Percentiles rank a stretch among this genome's conserved stretches.
Evolutionary conservation across 1,284 basidiomycete genomes (phyloP).

Genomic region (Heterobasidion occidentale): DNA sequence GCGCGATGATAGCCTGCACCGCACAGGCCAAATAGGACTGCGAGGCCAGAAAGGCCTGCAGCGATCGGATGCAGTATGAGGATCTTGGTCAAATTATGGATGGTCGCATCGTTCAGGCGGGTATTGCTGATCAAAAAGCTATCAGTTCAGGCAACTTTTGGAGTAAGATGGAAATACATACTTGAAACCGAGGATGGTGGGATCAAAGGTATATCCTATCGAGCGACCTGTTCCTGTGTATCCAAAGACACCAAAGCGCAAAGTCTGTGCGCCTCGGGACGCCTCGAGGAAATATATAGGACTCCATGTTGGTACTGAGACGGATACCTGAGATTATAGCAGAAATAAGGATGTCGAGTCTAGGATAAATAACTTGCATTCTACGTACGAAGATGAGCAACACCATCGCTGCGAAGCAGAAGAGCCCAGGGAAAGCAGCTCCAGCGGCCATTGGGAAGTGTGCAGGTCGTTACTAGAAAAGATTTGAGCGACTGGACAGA

Average conservation of each 20-base stretch:
- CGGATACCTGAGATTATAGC: conserved; percentile 35
- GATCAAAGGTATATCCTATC: conserved; percentile 51
- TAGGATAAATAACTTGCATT: conserved; percentile 5
- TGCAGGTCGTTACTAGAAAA: conserved; percentile 6
- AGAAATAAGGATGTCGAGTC: not conserved
- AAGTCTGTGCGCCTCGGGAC: conserved; percentile 22
- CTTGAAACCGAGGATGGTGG: conserved; percentile 18
- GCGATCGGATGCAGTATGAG: conserved; percentile 76
- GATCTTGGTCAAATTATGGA: conserved; percentile 64
- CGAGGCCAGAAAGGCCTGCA: conserved; percentile 62
- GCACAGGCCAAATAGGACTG: conserved; percentile 68
- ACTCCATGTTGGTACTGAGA: conserved; percentile 69
- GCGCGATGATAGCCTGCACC: conserved; percentile 54
- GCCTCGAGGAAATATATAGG: conserved; percentile 61
- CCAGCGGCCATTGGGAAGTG: conserved; percentile 24
- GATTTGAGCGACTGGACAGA: too few species aligned
- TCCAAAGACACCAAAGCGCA: conserved; percentile 72
- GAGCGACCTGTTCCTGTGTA: conserved; percentile 48
- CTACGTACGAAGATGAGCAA: conserved; percentile 55
- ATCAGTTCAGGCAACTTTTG: conserved; percentile 2
- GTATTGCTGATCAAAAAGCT: conserved; percentile 17
- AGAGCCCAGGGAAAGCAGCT: conserved; percentile 39
- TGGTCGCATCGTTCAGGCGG: conserved; percentile 38
- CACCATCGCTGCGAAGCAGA: conserved; percentile 54
- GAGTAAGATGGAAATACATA: conserved; percentile 16